A percentile compares a stretch with the other conserved stretches of the same genome.
Evolutionary conservation across 306 rosid genomes (phyloP).

Genomic region (Ammopiptanthus mongolicus): DNA sequence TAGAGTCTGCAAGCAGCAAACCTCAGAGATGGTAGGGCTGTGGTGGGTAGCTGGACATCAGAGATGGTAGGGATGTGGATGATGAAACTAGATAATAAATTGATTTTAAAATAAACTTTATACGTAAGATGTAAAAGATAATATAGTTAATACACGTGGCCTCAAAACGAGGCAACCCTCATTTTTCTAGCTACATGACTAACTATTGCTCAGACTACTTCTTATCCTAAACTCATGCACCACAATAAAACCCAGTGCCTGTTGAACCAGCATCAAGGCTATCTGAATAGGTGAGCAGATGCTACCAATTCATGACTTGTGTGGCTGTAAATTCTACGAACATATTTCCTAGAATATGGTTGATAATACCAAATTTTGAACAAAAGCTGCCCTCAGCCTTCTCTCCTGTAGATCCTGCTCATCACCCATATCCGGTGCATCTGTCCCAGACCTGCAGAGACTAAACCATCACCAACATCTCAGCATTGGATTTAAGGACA

Average conservation of each 20-base stretch:
- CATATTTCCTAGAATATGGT: conserved; percentile 46
- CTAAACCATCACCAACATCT: conserved; percentile 6
- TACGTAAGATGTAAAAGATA: neutral
- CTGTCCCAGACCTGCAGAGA: conserved; percentile 40
- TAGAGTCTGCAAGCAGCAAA: no score
- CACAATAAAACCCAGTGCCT: conserved; percentile 25
- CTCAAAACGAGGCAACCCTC: neutral
- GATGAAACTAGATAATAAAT: neutral
- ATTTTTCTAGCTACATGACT: neutral
- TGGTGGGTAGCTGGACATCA: no score
- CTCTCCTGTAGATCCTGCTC: conserved; percentile 56
- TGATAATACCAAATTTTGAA: conserved; percentile 58
- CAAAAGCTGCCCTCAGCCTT: conserved; percentile 57
- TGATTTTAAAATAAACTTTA: neutral
- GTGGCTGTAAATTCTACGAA: neutral
- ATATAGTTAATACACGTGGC: neutral
- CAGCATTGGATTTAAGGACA: neutral
- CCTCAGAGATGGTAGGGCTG: no score
- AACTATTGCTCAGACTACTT: conserved; percentile 22
- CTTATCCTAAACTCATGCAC: conserved; percentile 33
- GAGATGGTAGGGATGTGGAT: neutral
- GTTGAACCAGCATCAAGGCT: conserved; percentile 21
- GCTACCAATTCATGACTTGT: conserved; percentile 26
- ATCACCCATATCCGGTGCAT: conserved; percentile 27
- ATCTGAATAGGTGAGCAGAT: conserved; percentile 20